Conservation (phyloP, 1,139 yeast genomes). For the Saccharomyces hybrid region DNA sequence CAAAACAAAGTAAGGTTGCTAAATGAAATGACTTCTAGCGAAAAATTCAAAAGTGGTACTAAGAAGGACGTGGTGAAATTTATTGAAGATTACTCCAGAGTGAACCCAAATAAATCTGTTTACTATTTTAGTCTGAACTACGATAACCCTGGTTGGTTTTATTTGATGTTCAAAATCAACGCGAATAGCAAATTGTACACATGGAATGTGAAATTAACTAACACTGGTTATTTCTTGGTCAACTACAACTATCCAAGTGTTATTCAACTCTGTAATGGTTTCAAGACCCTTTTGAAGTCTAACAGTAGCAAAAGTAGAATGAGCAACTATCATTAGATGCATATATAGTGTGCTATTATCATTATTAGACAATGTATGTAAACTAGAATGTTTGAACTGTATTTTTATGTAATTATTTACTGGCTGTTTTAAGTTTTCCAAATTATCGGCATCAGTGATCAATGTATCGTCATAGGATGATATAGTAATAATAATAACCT, state of each 20-base stretch:
- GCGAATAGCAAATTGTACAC: conserved; percentile 65
- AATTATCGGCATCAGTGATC: no score
- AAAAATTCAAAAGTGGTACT: conserved; percentile 82
- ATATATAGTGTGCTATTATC: not conserved
- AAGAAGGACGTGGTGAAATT: conserved; percentile 75
- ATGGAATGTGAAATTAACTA: conserved; percentile 86
- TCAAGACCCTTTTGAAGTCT: conserved; percentile 50
- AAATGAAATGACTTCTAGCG: conserved; percentile 76
- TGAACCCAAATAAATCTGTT: conserved; percentile 83
- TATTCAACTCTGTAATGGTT: conserved; percentile 84
- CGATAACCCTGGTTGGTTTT: conserved; percentile 87
- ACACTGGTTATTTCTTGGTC: conserved; percentile 75
- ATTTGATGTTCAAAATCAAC: conserved; percentile 73
- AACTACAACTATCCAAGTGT: conserved; percentile 81
- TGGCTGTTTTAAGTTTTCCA: not conserved
- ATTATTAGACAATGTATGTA: not conserved
- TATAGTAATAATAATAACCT: no score
- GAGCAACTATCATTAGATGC: not conserved
- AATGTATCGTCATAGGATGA: no score
- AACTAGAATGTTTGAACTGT: not conserved
- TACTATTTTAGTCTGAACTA: conserved; percentile 89
- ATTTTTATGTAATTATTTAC: not conserved
- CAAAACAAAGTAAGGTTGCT: conserved; percentile 79
- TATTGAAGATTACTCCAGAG: conserved; percentile 82
- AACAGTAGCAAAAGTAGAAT: conserved; percentile 18